Conservation (phyloP, 2,329 filamentous ascomycete genomes). For the Penicillium brasilianum region DNA sequence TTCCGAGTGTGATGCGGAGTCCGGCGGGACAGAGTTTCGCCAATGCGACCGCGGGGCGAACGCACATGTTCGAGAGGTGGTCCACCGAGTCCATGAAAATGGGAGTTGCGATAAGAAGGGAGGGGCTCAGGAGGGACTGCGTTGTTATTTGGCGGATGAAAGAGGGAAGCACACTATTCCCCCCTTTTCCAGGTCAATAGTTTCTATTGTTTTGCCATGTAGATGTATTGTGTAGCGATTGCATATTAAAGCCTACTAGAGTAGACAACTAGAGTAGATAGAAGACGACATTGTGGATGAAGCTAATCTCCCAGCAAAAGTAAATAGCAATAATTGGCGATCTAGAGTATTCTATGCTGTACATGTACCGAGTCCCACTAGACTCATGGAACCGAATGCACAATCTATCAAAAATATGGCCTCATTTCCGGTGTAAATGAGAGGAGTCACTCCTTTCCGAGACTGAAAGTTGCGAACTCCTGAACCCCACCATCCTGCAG, state of each 20-base stretch:
- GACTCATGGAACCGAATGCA: not conserved
- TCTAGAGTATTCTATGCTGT: too few species aligned
- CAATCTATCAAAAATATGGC: not conserved
- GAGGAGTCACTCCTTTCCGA: not conserved
- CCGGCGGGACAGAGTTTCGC: conserved; percentile 6
- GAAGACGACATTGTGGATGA: not conserved
- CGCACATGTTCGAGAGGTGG: not conserved
- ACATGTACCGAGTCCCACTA: not conserved
- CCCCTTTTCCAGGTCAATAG: too few species aligned
- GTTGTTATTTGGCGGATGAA: too few species aligned
- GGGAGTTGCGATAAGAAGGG: not conserved
- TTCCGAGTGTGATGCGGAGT: not conserved
- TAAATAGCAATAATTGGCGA: not conserved
- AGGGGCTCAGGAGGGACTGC: not conserved
- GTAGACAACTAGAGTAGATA: not conserved
- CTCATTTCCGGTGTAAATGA: not conserved
- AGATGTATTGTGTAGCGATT: too few species aligned
- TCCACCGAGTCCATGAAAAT: not conserved
- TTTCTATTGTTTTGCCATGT: too few species aligned
- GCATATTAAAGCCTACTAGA: not conserved
- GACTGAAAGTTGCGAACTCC: not conserved
- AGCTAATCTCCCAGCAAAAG: not conserved
- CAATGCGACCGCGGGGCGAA: conserved; percentile 4
- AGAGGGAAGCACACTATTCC: too few species aligned
- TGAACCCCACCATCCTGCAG: not conserved